Evolutionary conservation across 768 basidiomycete genomes (phyloP).

Genomic region (Lactifluus rugatus): DNA sequence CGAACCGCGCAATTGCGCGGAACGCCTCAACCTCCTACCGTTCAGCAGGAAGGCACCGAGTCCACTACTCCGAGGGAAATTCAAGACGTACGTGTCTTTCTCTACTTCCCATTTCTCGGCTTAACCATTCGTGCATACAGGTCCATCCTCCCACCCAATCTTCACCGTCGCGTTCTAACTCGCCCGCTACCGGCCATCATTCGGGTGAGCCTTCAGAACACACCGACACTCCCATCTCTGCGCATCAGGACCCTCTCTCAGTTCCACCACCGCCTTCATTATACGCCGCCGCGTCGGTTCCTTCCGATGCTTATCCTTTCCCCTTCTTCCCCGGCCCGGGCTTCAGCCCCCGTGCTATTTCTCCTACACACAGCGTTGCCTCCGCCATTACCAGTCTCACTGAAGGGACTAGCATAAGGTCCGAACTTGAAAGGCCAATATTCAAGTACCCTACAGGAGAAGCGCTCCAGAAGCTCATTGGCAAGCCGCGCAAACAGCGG

Average conservation of each 20-base stretch:
- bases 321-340: conserved; percentile 10
- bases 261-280: conserved; percentile 13
- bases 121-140: conserved; percentile 1
- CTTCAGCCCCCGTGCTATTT: conserved; percentile 41
- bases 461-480: conserved; percentile 18
- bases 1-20: conserved; percentile 16
- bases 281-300: conserved; percentile 7
- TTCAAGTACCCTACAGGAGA: conserved; percentile 16
- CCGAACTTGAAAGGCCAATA: conserved; percentile 5
- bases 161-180: conserved; percentile 15
- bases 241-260: conserved; percentile 13
- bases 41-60: conserved; percentile 6
- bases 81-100: conserved; percentile 15
- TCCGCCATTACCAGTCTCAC: conserved; percentile 48
- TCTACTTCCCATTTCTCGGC: neutral
- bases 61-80: conserved; percentile 5
- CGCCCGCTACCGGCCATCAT: conserved; percentile 15
- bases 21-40: neutral
- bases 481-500: conserved; percentile 59
- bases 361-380: conserved; percentile 51
- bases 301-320: conserved; percentile 15
- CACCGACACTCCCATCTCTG: conserved; percentile 10
- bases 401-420: conserved; percentile 22
- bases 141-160: neutral
- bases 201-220: conserved; percentile 17